These are phyloP conservation scores for Arthrobotrys sphaeroides DNA, from an alignment of 2,329 filamentous ascomycete genomes.

Conservation along the genomic window DNA sequence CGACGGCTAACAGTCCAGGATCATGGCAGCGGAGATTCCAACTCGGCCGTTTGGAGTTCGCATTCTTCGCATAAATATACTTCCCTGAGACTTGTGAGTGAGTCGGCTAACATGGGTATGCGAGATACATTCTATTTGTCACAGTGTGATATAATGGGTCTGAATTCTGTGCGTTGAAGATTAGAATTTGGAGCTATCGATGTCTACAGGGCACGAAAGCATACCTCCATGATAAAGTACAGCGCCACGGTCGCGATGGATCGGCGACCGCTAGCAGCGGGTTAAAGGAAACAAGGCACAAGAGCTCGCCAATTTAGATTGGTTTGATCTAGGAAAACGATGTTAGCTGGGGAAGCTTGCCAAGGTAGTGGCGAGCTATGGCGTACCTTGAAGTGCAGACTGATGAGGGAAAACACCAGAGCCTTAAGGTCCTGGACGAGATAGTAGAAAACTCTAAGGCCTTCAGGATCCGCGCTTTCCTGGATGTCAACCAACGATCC, in stretches of 20 bases:
- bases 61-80: conserved; percentile 41
- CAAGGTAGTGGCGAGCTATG: background rate
- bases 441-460: conserved; percentile 97
- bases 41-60: conserved; percentile 11
- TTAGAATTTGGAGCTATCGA: conserved; percentile 10
- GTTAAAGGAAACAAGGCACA: conserved; percentile 13
- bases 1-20: conserved; percentile 5
- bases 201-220: background rate
- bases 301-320: conserved; percentile 27
- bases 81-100: conserved; percentile 11
- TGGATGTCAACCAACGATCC: conserved; percentile 96
- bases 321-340: conserved; percentile 38
- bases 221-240: conserved; percentile 45
- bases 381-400: conserved; percentile 89
- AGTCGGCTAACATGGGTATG: conserved; percentile 20
- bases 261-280: conserved; percentile 39
- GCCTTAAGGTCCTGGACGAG: conserved; percentile 97
- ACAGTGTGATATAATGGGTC: conserved; percentile 8
- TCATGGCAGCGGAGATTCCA: conserved; percentile 1
- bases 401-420: conserved; percentile 93
- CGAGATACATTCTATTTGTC: conserved; percentile 10
- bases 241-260: conserved; percentile 43
- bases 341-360: conserved; percentile 2
- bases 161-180: conserved; percentile 19
- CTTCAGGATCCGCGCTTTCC: conserved; percentile 94